phyloP scores from a whole-genome alignment of 495 filamentous ascomycete species.

The Penicillium daleae region DNA sequence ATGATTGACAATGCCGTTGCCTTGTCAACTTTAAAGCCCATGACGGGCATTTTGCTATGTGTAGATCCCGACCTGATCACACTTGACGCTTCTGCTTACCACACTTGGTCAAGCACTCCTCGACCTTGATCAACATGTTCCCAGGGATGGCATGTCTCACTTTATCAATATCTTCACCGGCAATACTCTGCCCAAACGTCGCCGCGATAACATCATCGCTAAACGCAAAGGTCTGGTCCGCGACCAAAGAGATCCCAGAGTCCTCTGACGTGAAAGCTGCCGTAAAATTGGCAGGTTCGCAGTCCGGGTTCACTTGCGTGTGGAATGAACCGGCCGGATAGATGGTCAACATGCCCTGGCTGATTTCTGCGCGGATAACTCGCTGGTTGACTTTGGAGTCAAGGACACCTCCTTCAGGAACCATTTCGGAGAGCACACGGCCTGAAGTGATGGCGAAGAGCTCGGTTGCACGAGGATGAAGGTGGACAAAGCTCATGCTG shows the following conservation, averaged over 20 bases:
- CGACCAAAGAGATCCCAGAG: background rate
- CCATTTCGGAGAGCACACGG: background rate
- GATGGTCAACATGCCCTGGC: constrained; percentile 50
- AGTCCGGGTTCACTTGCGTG: constrained; percentile 54
- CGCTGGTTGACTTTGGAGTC: background rate
- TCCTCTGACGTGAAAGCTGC: constrained; percentile 25
- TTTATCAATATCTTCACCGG: constrained; percentile 4
- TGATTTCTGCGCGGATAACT: constrained; percentile 33
- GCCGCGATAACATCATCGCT: constrained; percentile 2
- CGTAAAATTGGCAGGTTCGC: constrained; percentile 33
- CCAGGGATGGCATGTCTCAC: background rate
- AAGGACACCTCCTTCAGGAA: background rate
- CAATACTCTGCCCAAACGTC: background rate
- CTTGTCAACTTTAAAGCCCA: background rate
- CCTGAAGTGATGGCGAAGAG: background rate
- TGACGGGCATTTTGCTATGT: background rate
- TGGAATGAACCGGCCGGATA: constrained; percentile 52
- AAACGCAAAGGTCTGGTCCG: background rate
- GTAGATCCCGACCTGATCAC: background rate
- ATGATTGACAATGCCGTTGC: background rate
- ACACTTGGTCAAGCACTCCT: constrained; percentile 4
- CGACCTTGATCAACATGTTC: background rate
- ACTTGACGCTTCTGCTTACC: background rate
- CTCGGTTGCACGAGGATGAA: constrained; percentile 4
- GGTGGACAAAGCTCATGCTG: background rate